These are phyloP conservation scores for Smallanthus sonchifolius DNA, from an alignment of 129 eudicot species.

Conservation along the genomic window DNA sequence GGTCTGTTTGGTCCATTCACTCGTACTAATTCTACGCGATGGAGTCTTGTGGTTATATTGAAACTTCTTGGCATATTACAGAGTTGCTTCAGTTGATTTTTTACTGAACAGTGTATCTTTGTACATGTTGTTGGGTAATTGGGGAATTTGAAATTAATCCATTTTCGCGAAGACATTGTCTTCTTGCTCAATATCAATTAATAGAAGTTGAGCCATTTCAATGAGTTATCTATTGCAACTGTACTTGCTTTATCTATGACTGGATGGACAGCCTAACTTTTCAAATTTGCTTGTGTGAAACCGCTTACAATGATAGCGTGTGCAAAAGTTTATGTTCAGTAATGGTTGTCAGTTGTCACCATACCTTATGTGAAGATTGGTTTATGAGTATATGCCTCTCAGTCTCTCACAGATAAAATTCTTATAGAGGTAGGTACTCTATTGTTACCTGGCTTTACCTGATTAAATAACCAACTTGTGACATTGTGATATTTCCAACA, in stretches of 20 bases:
- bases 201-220: not conserved
- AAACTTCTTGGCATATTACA: not conserved
- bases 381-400: not conserved
- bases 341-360: not conserved
- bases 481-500: not conserved
- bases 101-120: conserved; percentile 3
- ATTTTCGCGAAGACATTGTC: not conserved
- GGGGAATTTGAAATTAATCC: not conserved
- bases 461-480: not conserved
- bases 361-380: not conserved
- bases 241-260: not conserved
- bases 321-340: conserved; percentile 3
- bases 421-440: not conserved
- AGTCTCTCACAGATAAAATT: not conserved
- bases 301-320: not conserved
- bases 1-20: not conserved
- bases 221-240: not conserved
- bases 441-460: not conserved
- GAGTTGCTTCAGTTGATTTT: not conserved
- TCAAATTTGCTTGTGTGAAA: not conserved
- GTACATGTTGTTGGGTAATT: not conserved
- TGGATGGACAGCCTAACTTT: not conserved
- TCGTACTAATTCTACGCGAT: not conserved
- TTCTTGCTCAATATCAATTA: not conserved
- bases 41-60: conserved; percentile 3